Evolutionary conservation across 306 rosid genomes (phyloP), one percentile per base, ranked within the genome.

Genomic region (Dicorynia guianensis): DNA sequence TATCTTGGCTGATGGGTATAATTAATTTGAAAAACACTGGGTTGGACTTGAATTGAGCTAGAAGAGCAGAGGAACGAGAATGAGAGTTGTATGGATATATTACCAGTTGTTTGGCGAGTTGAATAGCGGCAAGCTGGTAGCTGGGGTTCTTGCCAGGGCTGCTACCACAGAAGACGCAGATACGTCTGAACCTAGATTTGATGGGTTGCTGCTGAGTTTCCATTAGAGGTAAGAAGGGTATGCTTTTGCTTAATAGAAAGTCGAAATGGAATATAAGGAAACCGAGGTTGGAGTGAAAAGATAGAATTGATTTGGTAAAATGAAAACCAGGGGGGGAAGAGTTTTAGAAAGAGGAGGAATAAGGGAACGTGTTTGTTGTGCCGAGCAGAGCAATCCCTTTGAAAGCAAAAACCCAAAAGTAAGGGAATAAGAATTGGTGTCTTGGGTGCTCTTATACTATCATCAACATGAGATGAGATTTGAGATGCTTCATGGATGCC

Each of bases 101-200:
- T 89, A 89, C 95, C 80, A 89, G 76, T 66, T 89, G 85, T 55
- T 87, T 74, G 35, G 87, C 95, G 39, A 89, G 95, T 80, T 87
- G 85, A 68, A 72, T 72, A 35, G 95, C 90, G 47, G 95, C 89
- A 18, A 83, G 80, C 64, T 79, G 90, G 60, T 89, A 89, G 66
- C 83, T 85, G 4, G 90, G 95, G 67, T 77, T 89, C 76, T 83
- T 89, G 13, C 95, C 95, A 5, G 88, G 76, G 71, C 95, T 87
- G 71, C 92, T 89, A 1, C 95, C 95, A 44, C 95, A 89, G 87
- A 87, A 89, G 33, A 89, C 95, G 62, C 95, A 89, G 76, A 89
- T 52, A 57, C 95, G 84, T 11, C 72, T 77, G 78, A 89, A 89
- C 78, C 86, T 87, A 19, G 95, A 85, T 15, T 76, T 70, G 75